Conservation (phyloP, 768 basidiomycete species). For the Rubroboletus satanas region DNA sequence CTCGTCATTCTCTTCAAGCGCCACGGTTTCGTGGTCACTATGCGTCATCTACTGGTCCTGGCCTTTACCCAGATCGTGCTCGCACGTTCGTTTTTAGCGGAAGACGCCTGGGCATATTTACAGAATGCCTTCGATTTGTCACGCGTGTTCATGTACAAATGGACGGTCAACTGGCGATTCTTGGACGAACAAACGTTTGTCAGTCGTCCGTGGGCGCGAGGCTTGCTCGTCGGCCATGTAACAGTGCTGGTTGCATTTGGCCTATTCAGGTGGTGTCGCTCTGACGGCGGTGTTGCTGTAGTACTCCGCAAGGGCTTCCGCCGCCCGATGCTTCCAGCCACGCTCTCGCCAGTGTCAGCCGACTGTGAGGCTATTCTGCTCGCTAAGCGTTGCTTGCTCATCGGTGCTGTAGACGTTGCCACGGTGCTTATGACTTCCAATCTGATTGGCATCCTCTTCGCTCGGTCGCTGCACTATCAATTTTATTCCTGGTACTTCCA, state of each 20-base stretch:
- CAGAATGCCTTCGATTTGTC: constrained; percentile 80
- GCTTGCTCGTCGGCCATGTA: constrained; percentile 66
- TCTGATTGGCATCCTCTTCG: constrained; percentile 85
- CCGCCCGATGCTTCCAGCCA: constrained; percentile 48
- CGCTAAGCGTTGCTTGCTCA: constrained; percentile 12
- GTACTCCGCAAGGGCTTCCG: constrained; percentile 55
- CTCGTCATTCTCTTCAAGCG: constrained; percentile 79
- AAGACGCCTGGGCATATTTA: constrained; percentile 62
- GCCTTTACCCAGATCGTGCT: constrained; percentile 50
- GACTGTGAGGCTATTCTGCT: constrained; percentile 52
- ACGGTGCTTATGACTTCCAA: constrained; percentile 89
- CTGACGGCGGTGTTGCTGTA: constrained; percentile 60
- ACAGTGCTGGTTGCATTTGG: constrained; percentile 61
- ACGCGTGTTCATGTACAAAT: constrained; percentile 87
- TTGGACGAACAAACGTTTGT: constrained; percentile 74
- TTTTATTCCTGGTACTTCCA: constrained; percentile 98
- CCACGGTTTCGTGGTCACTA: constrained; percentile 51
- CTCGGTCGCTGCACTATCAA: constrained; percentile 95
- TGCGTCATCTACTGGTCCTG: constrained; percentile 45
- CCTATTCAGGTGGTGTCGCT: constrained; percentile 68
- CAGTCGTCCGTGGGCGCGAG: constrained; percentile 53
- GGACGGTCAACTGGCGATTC: constrained; percentile 99
- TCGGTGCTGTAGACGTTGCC: constrained; percentile 55
- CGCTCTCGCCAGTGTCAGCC: constrained; percentile 43
- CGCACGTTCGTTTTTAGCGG: constrained; percentile 65